Evolutionary conservation across 208 protist genomes (phyloP).

Genomic region (Leishmania mexicana): DNA sequence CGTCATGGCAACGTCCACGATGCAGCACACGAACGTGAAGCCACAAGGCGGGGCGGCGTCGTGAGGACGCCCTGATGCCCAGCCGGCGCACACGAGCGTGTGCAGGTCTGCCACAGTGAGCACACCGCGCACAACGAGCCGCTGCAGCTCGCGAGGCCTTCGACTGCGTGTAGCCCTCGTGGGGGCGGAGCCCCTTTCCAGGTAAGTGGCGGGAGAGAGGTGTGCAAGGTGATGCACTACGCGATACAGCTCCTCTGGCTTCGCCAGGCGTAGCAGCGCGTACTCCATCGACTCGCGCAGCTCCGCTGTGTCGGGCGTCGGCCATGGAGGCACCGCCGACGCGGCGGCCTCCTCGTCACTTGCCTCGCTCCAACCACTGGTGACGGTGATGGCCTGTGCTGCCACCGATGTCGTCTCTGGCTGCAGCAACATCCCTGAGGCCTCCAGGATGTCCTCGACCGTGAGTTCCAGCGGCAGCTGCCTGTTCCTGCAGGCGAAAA

Average conservation of each 20-base stretch:
- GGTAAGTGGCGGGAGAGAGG: neutral
- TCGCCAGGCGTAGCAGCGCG: conserved; percentile 38
- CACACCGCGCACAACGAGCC: conserved; percentile 17
- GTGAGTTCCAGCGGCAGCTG: conserved; percentile 42
- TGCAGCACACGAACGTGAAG: conserved; percentile 20
- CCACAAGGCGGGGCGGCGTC: conserved; percentile 22
- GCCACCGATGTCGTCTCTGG: neutral
- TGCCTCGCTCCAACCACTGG: conserved; percentile 12
- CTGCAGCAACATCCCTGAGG: conserved; percentile 13
- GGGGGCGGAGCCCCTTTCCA: neutral
- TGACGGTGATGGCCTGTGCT: neutral
- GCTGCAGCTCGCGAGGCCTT: neutral
- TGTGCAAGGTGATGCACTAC: conserved; percentile 13
- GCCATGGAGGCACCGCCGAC: neutral
- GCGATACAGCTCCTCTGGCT: conserved; percentile 17
- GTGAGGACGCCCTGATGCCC: conserved; percentile 13
- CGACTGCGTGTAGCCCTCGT: neutral
- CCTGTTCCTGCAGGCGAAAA: conserved; percentile 26
- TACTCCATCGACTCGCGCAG: conserved; percentile 29
- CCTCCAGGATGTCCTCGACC: conserved; percentile 32
- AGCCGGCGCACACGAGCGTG: conserved; percentile 22
- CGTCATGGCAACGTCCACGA: conserved; percentile 22
- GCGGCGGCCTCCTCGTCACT: neutral
- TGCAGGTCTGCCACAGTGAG: conserved; percentile 34
- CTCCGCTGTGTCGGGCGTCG: conserved; percentile 10